Conservation (phyloP, 768 basidiomycete species). For the Royoungia palumana region DNA sequence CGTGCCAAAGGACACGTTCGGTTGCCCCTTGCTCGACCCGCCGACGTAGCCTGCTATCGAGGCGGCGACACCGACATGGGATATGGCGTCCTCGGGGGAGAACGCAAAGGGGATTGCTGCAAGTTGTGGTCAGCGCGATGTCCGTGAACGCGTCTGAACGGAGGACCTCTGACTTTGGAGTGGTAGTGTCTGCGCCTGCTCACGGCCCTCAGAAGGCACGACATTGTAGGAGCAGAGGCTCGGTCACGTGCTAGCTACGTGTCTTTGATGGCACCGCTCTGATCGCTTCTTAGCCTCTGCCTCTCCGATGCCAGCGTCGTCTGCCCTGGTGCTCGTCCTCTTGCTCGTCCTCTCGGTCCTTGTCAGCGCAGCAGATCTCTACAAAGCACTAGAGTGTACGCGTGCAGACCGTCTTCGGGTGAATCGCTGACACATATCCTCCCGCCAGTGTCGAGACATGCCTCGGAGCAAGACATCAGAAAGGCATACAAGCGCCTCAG, state of each 20-base stretch:
- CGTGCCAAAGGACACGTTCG: slow-evolving; percentile 21
- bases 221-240: too few relatives aligned
- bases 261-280: slow-evolving; percentile 9
- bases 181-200: slow-evolving; percentile 24
- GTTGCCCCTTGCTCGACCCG: slow-evolving; percentile 10
- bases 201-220: too few relatives aligned
- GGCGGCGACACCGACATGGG: slow-evolving; percentile 34
- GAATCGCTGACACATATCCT: slow-evolving; percentile 16
- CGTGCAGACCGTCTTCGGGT: too few relatives aligned
- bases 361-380: slow-evolving; percentile 64
- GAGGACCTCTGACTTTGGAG: slow-evolving; percentile 40
- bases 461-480: slow-evolving; percentile 85
- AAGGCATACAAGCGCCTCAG: slow-evolving; percentile 90
- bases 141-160: background rate
- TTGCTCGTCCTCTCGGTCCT: slow-evolving; percentile 29
- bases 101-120: slow-evolving; percentile 53
- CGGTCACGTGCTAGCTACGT: slow-evolving; percentile 34
- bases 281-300: background rate
- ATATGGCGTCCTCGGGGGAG: slow-evolving; percentile 44
- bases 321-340: slow-evolving; percentile 29
- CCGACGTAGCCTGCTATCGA: slow-evolving; percentile 30
- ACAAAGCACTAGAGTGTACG: slow-evolving; percentile 83
- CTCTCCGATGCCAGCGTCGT: slow-evolving; percentile 24
- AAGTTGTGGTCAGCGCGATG: slow-evolving; percentile 7
- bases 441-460: slow-evolving; percentile 60